Base-by-base conservation (phyloP, 345 rosid species). In the Boechera stricta region DNA sequence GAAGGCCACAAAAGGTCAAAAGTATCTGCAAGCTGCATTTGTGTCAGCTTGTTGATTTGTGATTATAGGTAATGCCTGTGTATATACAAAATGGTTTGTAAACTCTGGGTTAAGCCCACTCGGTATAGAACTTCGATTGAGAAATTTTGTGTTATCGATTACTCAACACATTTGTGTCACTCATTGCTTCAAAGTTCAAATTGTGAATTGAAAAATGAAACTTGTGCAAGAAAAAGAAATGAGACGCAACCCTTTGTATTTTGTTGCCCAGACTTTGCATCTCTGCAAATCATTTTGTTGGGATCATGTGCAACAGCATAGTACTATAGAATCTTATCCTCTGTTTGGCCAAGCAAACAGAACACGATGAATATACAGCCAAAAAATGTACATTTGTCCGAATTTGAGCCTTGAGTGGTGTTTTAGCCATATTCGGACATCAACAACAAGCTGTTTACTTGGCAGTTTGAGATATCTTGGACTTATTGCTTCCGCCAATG, bases 341-440 rank as follows among this genome's bases (percentile, higher is more conserved):
- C 7, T 67, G 31, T 24, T 26, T 35, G 16, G 60, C 60, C 72
- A 53, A 67, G 60, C 33, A 36, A 36, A 67, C 49, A 67, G 36
- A 68, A 38, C 61, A 68, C 33, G 59, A 67, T 38, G 59, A 33
- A 21, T 35, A 51, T 52, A 68, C 18, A 68, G 72, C 48, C 72
- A 68, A 68, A 68, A 68, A 67, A 52, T 36, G 60, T 36, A 52
- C 72, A 36, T 53, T 68, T 53, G 61, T 49, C 42, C 7, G 33
- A 64, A n/a, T 5, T 16, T 29, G 56, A 64, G 55, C 64, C 42
- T 35, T 59, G 1, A n/a, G 44, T 59, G 10, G 47, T 59, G 41
- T 64, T 64, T 64, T 47, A 64, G 69, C 38, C 55, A 45, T 28
- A 13, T 64, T 55, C 36, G 18, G 29, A 7, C 38, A 29, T 33